Percentiles rank a stretch among this genome's conserved stretches.
Conservation (phyloP, 495 filamentous ascomycete genomes). For the Lophiostoma macrostomum region DNA sequence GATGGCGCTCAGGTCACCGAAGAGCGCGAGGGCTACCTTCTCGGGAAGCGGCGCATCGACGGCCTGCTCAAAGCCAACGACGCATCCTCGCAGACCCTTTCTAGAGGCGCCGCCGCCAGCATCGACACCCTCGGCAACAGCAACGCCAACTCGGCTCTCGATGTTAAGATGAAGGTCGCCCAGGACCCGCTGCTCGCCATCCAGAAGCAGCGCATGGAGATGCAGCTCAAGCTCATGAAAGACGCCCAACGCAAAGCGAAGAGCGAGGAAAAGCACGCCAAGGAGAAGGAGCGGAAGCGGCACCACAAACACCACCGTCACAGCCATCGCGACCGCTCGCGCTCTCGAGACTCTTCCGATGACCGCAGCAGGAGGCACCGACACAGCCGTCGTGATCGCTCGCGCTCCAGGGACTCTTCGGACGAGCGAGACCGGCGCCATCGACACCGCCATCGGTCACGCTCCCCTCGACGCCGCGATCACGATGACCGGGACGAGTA, state of each 20-base stretch:
- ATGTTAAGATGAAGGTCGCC: conserved; percentile 78
- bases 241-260: conserved; percentile 48
- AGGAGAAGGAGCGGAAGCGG: conserved; percentile 37
- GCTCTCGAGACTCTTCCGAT: neutral
- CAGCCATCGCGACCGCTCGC: conserved; percentile 12
- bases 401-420: conserved; percentile 33
- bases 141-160: conserved; percentile 64
- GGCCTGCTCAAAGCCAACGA: conserved; percentile 72
- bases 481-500: neutral
- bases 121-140: conserved; percentile 45
- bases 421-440: conserved; percentile 37
- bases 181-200: conserved; percentile 89
- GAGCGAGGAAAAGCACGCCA: conserved; percentile 35
- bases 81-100: conserved; percentile 72
- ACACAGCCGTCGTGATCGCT: neutral
- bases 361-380: neutral
- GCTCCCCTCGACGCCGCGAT: neutral
- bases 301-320: conserved; percentile 27
- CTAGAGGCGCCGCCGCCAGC: conserved; percentile 71
- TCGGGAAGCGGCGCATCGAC: conserved; percentile 90
- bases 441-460: conserved; percentile 10
- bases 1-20: conserved; percentile 78
- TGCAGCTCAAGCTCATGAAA: conserved; percentile 79
- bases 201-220: conserved; percentile 86
- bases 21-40: conserved; percentile 89